A percentile compares a stretch with the other conserved stretches of the same genome.
These are phyloP conservation scores for Hypoxylon intermedium DNA, from an alignment of 495 filamentous ascomycete genomes.

Conservation along the genomic window DNA sequence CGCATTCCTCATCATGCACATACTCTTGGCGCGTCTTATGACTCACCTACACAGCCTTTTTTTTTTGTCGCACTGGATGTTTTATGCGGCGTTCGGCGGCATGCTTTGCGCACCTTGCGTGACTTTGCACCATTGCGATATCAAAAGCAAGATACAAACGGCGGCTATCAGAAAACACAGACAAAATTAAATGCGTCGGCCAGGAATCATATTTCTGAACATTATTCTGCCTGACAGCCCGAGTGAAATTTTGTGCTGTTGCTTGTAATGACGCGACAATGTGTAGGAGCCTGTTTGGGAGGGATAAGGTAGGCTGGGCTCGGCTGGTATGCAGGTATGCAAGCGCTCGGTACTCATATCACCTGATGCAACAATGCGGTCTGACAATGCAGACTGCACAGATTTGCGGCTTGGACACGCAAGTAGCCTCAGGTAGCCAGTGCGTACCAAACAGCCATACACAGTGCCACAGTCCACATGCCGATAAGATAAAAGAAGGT, in stretches of 20 bases:
- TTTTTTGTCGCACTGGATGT: slow-evolving; percentile 13
- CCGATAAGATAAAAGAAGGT: too few species aligned
- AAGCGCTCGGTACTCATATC: slow-evolving; percentile 39
- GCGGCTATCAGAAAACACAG: too few species aligned
- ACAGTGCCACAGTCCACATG: slow-evolving; percentile 45
- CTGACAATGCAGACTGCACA: slow-evolving; percentile 41
- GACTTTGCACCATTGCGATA: neutral
- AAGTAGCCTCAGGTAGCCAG: slow-evolving; percentile 40
- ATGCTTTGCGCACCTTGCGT: slow-evolving; percentile 4
- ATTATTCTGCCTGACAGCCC: slow-evolving; percentile 16
- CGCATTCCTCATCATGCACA: slow-evolving; percentile 35
- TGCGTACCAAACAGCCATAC: too few species aligned
- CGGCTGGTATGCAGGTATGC: slow-evolving; percentile 29
- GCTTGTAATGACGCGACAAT: slow-evolving; percentile 29
- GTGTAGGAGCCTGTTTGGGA: slow-evolving; percentile 14
- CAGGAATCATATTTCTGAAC: neutral
- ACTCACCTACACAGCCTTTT: slow-evolving; percentile 23
- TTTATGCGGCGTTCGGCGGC: slow-evolving; percentile 23
- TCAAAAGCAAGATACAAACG: too few species aligned
- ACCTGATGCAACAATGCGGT: slow-evolving; percentile 40
- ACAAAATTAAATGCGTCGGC: too few species aligned
- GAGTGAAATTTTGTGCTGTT: slow-evolving; percentile 15
- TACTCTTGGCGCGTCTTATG: slow-evolving; percentile 32
- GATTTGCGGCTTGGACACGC: slow-evolving; percentile 32
- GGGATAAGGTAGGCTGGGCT: slow-evolving; percentile 21